Conservation (phyloP, 2,329 filamentous ascomycete genomes). For the Phaeosphaeriaceae sp. region DNA sequence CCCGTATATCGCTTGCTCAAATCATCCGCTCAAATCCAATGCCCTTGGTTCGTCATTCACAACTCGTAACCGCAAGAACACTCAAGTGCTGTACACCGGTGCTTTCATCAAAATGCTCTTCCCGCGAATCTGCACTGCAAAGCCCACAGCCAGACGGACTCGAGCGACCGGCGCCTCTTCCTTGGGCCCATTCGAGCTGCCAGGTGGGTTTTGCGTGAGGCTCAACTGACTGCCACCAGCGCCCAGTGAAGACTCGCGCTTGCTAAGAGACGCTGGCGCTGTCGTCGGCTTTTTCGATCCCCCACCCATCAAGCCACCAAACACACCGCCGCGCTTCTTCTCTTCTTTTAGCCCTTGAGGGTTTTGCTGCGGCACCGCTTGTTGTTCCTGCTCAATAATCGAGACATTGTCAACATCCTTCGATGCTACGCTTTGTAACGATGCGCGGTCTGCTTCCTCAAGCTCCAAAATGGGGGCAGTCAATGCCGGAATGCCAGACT, state of each 20-base stretch:
- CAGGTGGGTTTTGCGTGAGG: conserved; percentile 44
- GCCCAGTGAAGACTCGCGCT: conserved; percentile 48
- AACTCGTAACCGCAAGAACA: neutral
- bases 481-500: conserved; percentile 61
- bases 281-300: conserved; percentile 46
- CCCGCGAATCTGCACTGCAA: conserved; percentile 57
- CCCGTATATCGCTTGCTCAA: neutral
- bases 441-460: conserved; percentile 52
- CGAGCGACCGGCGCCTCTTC: conserved; percentile 52
- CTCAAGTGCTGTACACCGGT: conserved; percentile 52
- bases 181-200: conserved; percentile 47
- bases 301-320: conserved; percentile 49
- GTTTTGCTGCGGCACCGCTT: conserved; percentile 31
- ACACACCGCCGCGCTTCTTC: conserved; percentile 50
- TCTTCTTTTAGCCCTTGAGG: conserved; percentile 37
- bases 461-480: conserved; percentile 50
- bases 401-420: conserved; percentile 38
- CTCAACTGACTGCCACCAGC: conserved; percentile 47
- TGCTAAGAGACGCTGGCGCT: conserved; percentile 43
- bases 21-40: conserved; percentile 25
- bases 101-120: conserved; percentile 58
- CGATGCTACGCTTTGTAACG: conserved; percentile 41
- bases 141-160: conserved; percentile 56
- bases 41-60: conserved; percentile 3
- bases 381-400: conserved; percentile 37